Evolutionary conservation across 371 early-diverging fungal species (phyloP).

Genomic region (Chytridium lagenaria): DNA sequence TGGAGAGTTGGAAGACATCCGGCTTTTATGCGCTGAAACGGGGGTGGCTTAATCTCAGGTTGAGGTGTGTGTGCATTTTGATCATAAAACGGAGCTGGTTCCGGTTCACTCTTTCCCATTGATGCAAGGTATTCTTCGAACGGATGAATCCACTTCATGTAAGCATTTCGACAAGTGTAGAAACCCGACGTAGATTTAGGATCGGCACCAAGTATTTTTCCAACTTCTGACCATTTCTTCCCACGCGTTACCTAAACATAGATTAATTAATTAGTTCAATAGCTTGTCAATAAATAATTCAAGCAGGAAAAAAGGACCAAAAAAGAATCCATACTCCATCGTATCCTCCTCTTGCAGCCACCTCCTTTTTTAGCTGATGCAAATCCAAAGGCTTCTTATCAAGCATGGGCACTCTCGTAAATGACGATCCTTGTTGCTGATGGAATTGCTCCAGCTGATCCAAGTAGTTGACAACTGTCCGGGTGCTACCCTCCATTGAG

Average conservation of each 20-base stretch:
- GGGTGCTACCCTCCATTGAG: conserved; percentile 87
- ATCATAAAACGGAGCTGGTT: conserved; percentile 12
- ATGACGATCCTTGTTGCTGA: conserved; percentile 68
- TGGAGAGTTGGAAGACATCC: conserved; percentile 2
- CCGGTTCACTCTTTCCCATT: conserved; percentile 30
- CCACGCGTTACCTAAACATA: conserved; percentile 68
- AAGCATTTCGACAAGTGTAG: conserved; percentile 81
- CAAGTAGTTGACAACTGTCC: conserved; percentile 85
- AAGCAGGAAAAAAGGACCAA: neutral
- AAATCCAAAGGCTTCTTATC: conserved; percentile 88
- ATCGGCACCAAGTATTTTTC: conserved; percentile 75
- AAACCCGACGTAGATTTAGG: conserved; percentile 84
- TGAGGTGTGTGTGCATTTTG: conserved; percentile 11
- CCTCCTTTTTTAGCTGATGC: conserved; percentile 81
- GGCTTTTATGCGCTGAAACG: neutral
- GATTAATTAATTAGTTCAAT: neutral
- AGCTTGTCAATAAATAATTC: neutral
- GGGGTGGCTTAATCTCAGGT: neutral
- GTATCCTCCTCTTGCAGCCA: conserved; percentile 79
- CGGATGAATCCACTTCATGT: conserved; percentile 79
- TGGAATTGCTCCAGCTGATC: conserved; percentile 92
- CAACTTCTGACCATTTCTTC: conserved; percentile 92
- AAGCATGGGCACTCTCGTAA: conserved; percentile 79
- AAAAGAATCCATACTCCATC: conserved; percentile 55
- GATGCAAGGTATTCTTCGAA: conserved; percentile 80